A percentile compares a stretch with the other conserved stretches of the same genome.
phyloP scores from a whole-genome alignment of 768 basidiomycete species.

The Scleroderma citrinum region DNA sequence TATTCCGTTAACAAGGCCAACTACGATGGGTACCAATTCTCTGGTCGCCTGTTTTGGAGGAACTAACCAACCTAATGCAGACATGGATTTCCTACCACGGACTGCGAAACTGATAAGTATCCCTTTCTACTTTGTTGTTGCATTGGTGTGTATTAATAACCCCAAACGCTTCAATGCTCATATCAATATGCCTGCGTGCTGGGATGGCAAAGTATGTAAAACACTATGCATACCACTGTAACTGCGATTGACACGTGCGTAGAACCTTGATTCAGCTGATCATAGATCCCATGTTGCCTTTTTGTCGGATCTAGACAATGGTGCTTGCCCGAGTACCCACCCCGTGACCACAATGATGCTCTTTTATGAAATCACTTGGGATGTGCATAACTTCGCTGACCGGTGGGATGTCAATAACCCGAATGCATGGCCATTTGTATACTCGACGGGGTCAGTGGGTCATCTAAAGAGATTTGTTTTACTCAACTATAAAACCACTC shows the following conservation, averaged over 20 bases:
- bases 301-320: constrained; percentile 29
- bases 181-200: constrained; percentile 32
- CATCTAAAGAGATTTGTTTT: neutral
- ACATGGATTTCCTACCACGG: constrained; percentile 37
- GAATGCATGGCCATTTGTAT: constrained; percentile 36
- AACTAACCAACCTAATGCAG: constrained; percentile 11
- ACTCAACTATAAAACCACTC: neutral
- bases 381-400: constrained; percentile 27
- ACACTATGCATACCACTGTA: neutral
- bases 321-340: constrained; percentile 32
- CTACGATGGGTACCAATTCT: constrained; percentile 23
- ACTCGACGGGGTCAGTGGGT: constrained; percentile 35
- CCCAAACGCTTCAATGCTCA: constrained; percentile 30
- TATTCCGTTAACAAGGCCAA: constrained; percentile 25
- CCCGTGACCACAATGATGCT: constrained; percentile 36
- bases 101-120: constrained; percentile 30
- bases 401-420: constrained; percentile 31
- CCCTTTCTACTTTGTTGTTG: too few relatives aligned
- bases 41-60: neutral
- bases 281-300: constrained; percentile 33
- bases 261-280: constrained; percentile 37
- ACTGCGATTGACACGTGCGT: neutral
- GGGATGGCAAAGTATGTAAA: constrained; percentile 33
- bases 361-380: constrained; percentile 39
- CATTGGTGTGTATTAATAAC: neutral